A percentile compares a stretch with the other conserved stretches of the same genome.
These are phyloP conservation scores for Arctium lappa DNA, from an alignment of 129 eudicot genomes.

Conservation along the genomic window DNA sequence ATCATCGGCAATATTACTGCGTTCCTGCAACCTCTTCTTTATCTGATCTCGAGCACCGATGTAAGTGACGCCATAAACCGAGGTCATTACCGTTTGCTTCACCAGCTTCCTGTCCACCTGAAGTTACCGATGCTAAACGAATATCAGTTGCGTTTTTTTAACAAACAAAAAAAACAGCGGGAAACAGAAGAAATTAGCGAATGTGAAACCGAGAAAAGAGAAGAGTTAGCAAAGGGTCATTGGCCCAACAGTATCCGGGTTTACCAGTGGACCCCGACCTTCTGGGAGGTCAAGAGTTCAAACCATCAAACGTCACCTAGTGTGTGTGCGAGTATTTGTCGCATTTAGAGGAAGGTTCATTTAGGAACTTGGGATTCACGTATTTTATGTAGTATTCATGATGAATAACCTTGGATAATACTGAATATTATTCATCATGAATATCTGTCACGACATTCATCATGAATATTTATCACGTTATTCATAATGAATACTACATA, in stretches of 20 bases:
- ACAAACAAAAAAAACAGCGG: not conserved
- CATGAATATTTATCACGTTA: too few relatives aligned
- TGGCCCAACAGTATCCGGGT: not conserved
- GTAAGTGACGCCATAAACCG: slow-evolving; percentile 96
- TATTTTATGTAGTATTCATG: too few relatives aligned
- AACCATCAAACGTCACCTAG: not conserved
- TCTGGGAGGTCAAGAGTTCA: too few relatives aligned
- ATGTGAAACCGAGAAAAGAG: not conserved
- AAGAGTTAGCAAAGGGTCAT: not conserved
- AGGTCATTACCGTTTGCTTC: slow-evolving; percentile 98
- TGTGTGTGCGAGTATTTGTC: not conserved
- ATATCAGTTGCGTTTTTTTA: not conserved
- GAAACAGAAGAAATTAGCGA: not conserved
- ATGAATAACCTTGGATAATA: too few relatives aligned
- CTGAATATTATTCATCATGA: too few relatives aligned
- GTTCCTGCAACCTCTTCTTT: slow-evolving; percentile 80
- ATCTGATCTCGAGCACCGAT: slow-evolving; percentile 97
- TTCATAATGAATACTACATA: too few relatives aligned
- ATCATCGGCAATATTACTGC: slow-evolving; percentile 58
- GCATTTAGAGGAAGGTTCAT: too few relatives aligned
- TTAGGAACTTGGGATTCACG: too few relatives aligned
- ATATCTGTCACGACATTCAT: too few relatives aligned
- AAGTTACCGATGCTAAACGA: not conserved
- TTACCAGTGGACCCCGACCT: not conserved
- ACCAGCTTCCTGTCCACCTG: slow-evolving; percentile 97